phyloP scores from a whole-genome alignment of 305 asterid genomes.

The Solanum aculeatissimum region DNA sequence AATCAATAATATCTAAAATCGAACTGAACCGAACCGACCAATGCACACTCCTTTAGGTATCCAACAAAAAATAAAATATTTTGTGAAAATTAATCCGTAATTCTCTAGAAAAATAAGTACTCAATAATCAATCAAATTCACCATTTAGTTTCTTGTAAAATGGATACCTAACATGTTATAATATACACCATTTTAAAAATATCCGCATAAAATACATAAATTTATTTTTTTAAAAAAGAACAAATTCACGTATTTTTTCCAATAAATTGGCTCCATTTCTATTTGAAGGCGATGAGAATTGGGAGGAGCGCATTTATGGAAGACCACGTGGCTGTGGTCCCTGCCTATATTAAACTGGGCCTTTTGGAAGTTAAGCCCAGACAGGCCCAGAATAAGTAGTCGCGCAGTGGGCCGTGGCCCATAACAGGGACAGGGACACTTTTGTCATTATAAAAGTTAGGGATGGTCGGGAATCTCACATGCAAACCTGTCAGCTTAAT shows the following conservation, averaged over 20 bases:
- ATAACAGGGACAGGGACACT: neutral
- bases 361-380: neutral
- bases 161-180: neutral
- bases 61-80: too few relatives aligned
- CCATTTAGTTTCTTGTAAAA: neutral
- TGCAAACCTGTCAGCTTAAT: neutral
- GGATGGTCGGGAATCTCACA: constrained; percentile 4
- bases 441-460: neutral
- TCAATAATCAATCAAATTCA: neutral
- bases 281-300: neutral
- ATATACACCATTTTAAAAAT: neutral
- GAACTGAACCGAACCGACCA: too few relatives aligned
- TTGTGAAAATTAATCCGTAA: too few relatives aligned
- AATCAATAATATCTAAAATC: too few relatives aligned
- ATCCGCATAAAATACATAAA: neutral
- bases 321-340: neutral
- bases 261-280: neutral
- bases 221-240: too few relatives aligned
- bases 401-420: neutral
- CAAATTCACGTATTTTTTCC: too few relatives aligned
- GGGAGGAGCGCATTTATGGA: neutral
- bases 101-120: neutral
- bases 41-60: too few relatives aligned
- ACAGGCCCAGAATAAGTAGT: neutral
- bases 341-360: neutral